Base-by-base conservation (phyloP, 2,329 filamentous ascomycete species). In the Fusarium tanahbumbuense region DNA sequence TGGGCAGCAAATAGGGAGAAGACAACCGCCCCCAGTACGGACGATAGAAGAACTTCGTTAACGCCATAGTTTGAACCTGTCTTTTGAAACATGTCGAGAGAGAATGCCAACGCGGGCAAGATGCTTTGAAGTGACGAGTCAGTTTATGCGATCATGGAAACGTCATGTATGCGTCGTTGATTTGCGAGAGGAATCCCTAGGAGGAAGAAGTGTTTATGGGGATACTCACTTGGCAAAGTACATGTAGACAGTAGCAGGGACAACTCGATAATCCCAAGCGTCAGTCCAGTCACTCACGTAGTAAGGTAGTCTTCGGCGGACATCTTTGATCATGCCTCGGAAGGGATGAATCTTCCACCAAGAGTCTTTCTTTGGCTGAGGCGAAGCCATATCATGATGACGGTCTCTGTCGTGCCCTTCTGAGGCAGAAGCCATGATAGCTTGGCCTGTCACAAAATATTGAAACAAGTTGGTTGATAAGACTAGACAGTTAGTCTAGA, bases 11-110 rank as follows among this genome's bases (percentile, higher is more conserved):
- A 86, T 3, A 97, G 72, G 5, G 92, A 85, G 78, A 97, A 97
- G 2, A 97, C 92, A 1, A 95, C 88, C 8, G 93, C 87, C 4
- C 92, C 94, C 10, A 97, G 83, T 3, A 97, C 93, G 3, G 93
- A 97, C 9, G 94, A 87, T 40, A 97, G 84, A n/a, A 97, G 84
- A 4, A 96, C 93, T 81, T 97, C 94, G 78, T 97, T 97, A 61
- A 97, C 93, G 53, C 94, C 93, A 76, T 93, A 97, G 72, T 92
- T 92, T 80, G 91, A 91, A 66, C 91, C 84, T 1, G 93, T 97
- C 81, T 94, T 95, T 66, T 91, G 91, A 77, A 97, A 96, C 94
- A 97, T 97, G 80, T 97, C 93, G 56, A 97, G 85, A 3, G 93
- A 96, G 81, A 97, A 97, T 49, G 94, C 94, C 64, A 97, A 82